These are phyloP conservation scores for Dryadomyces quercus-mongolicae DNA, from an alignment of 2,329 filamentous ascomycete genomes.

Conservation along the genomic window DNA sequence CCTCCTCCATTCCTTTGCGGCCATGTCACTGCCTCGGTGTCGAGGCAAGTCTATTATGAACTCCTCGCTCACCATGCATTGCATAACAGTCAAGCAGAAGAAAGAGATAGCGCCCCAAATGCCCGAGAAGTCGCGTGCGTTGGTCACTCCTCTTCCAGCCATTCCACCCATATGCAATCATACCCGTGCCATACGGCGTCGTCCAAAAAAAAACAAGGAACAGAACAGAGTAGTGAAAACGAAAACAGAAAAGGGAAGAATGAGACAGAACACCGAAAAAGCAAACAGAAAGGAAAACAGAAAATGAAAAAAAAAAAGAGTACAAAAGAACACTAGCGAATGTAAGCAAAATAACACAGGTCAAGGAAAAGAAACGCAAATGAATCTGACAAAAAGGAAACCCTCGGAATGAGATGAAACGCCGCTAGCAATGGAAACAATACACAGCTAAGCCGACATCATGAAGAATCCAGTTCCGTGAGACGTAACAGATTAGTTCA, in stretches of 20 bases:
- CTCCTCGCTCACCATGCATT: neutral
- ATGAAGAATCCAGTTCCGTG: neutral
- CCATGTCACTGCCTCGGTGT: neutral
- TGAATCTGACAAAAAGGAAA: neutral
- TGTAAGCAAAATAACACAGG: neutral
- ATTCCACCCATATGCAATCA: conserved; percentile 1
- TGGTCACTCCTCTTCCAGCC: neutral
- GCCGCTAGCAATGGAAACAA: conserved; percentile 12
- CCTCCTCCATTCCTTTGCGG: neutral
- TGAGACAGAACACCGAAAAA: neutral
- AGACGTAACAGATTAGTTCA: conserved; percentile 3
- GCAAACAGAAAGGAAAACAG: neutral
- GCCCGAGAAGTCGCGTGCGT: neutral
- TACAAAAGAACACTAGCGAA: neutral
- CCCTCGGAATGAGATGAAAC: neutral
- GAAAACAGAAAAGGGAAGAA: neutral
- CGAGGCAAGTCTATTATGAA: neutral
- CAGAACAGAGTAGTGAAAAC: neutral
- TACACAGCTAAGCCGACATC: conserved; percentile 5
- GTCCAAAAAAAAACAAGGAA: neutral
- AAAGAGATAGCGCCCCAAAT: neutral
- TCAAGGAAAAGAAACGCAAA: neutral
- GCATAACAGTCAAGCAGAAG: neutral
- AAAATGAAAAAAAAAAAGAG: neutral
- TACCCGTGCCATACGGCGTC: neutral